Conservation (phyloP, 768 basidiomycete species). For the Podaxis sp. region DNA sequence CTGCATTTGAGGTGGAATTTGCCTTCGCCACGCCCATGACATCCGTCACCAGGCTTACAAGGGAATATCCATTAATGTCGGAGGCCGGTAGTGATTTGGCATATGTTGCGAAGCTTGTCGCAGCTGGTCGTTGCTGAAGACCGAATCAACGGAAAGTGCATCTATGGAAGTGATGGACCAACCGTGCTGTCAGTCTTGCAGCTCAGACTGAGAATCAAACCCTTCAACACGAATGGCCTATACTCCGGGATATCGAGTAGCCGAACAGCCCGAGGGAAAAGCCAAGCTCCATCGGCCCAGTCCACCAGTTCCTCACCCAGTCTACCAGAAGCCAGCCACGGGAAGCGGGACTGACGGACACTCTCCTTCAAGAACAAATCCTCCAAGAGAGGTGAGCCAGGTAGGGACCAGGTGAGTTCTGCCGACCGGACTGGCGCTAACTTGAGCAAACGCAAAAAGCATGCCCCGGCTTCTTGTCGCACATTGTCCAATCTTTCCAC, state of each 20-base stretch:
- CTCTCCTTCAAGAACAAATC: slow-evolving; percentile 55
- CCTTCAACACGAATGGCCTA: slow-evolving; percentile 60
- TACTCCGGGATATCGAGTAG: slow-evolving; percentile 65
- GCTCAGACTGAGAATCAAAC: slow-evolving; percentile 77
- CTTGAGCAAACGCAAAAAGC: slow-evolving; percentile 52
- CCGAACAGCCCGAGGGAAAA: slow-evolving; percentile 73
- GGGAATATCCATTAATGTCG: slow-evolving; percentile 39
- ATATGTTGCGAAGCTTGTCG: slow-evolving; percentile 60
- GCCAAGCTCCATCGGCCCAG: slow-evolving; percentile 75
- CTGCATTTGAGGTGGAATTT: slow-evolving; percentile 60
- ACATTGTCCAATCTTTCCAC: slow-evolving; percentile 92
- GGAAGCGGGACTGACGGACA: slow-evolving; percentile 3
- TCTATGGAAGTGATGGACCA: slow-evolving; percentile 28
- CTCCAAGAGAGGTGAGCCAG: slow-evolving; percentile 44
- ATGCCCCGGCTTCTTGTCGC: slow-evolving; percentile 73
- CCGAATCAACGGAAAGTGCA: slow-evolving; percentile 16
- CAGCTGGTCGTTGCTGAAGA: slow-evolving; percentile 66
- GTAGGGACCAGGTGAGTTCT: slow-evolving; percentile 52
- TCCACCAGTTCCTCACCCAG: slow-evolving; percentile 38
- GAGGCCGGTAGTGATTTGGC: slow-evolving; percentile 50
- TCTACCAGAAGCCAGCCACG: slow-evolving; percentile 14
- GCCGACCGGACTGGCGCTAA: slow-evolving; percentile 42
- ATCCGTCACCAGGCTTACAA: slow-evolving; percentile 54
- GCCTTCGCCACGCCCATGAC: slow-evolving; percentile 53
- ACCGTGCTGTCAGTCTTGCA: slow-evolving; percentile 88